Percentiles rank a stretch among this genome's conserved stretches.
Conservation (phyloP, 768 basidiomycete genomes). For the Obba rivulosa region DNA sequence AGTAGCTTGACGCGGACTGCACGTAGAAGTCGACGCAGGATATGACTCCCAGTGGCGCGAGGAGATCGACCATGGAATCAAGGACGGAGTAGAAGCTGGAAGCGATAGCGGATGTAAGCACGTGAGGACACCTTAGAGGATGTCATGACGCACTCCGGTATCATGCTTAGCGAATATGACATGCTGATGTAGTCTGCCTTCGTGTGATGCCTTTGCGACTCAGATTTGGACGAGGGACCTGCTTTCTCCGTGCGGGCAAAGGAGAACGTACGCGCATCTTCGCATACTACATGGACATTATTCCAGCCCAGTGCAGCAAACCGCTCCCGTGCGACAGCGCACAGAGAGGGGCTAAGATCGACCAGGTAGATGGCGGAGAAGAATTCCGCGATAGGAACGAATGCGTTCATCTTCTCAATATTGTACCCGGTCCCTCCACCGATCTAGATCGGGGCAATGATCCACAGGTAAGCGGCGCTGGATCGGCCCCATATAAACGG, state of each 20-base stretch:
- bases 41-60: slow-evolving; percentile 40
- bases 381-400: slow-evolving; percentile 51
- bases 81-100: slow-evolving; percentile 55
- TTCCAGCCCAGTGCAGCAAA: slow-evolving; percentile 65
- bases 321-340: slow-evolving; percentile 64
- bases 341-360: slow-evolving; percentile 67
- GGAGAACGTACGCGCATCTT: slow-evolving; percentile 64
- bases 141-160: slow-evolving; percentile 23
- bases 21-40: slow-evolving; percentile 15
- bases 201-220: slow-evolving; percentile 38
- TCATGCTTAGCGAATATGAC: slow-evolving; percentile 56
- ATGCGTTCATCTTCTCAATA: slow-evolving; percentile 67
- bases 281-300: slow-evolving; percentile 66
- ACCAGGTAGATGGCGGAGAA: slow-evolving; percentile 70
- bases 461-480: background rate
- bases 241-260: slow-evolving; percentile 40
- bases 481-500: slow-evolving; percentile 4
- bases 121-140: background rate
- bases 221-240: slow-evolving; percentile 43
- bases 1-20: slow-evolving; percentile 12
- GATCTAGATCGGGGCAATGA: background rate
- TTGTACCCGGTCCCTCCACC: slow-evolving; percentile 43
- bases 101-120: slow-evolving; percentile 37
- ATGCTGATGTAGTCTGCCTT: slow-evolving; percentile 40
- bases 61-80: slow-evolving; percentile 61